Percentiles rank a stretch among this genome's conserved stretches.
Evolutionary conservation across 148 eudicot species (phyloP).

Genomic region (Arctostaphylos glauca): DNA sequence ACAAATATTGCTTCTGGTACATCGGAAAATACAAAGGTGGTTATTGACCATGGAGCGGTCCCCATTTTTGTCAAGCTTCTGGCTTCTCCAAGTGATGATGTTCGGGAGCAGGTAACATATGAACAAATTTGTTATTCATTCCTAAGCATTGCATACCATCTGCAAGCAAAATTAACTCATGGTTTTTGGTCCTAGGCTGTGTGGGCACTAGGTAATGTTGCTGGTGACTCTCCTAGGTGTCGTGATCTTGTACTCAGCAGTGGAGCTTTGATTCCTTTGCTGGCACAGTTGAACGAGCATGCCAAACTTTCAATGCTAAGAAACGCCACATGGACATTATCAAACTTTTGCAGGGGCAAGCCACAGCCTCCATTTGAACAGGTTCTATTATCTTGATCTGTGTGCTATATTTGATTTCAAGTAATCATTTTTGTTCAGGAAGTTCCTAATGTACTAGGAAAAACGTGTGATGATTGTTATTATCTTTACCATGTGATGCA

Average conservation of each 20-base stretch:
- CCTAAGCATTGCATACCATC: not conserved
- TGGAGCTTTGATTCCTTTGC: constrained; percentile 66
- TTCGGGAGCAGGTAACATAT: constrained; percentile 67
- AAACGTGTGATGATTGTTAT: not conserved
- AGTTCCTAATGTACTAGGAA: not conserved
- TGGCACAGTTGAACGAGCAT: constrained; percentile 64
- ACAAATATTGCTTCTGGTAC: constrained; percentile 89
- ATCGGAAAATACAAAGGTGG: constrained; percentile 74
- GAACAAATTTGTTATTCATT: not conserved
- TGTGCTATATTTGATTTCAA: not conserved
- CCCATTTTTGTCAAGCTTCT: constrained; percentile 83
- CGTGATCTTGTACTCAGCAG: constrained; percentile 68
- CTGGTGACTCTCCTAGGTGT: constrained; percentile 82
- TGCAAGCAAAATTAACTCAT: not conserved
- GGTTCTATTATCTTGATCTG: constrained; percentile 34
- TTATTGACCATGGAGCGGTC: constrained; percentile 80
- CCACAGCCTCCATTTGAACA: constrained; percentile 81
- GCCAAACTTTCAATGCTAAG: constrained; percentile 84
- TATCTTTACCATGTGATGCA: not conserved
- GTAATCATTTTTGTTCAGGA: not conserved
- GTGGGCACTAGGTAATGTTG: constrained; percentile 77
- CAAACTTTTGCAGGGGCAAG: constrained; percentile 80
- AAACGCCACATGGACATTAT: constrained; percentile 84
- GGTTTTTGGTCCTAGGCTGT: constrained; percentile 51
- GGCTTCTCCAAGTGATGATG: constrained; percentile 81